Evolutionary conservation across 1,284 basidiomycete genomes (phyloP).

Genomic region (Veloboletus limbatus): DNA sequence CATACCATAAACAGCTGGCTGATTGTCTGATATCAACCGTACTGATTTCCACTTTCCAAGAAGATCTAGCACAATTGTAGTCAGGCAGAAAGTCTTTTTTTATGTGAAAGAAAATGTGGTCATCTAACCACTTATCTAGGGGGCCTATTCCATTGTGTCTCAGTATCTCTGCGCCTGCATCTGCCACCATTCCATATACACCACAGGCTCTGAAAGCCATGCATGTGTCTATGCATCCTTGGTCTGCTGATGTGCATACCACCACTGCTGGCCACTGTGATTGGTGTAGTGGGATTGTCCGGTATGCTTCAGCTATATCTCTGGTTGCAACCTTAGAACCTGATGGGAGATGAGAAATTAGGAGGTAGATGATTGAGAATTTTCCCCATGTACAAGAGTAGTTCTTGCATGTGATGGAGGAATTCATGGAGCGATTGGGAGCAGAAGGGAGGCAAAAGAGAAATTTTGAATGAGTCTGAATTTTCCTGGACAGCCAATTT

Average conservation of each 20-base stretch:
- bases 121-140: constrained; percentile 4
- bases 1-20: too few species aligned
- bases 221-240: constrained; percentile 1
- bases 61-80: too few species aligned
- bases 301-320: constrained; percentile 1
- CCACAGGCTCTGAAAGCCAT: constrained; percentile 29
- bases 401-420: fast-evolving
- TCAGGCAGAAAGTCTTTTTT: background rate
- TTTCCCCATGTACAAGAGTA: constrained; percentile 1
- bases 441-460: background rate
- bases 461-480: constrained; percentile 6
- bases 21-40: too few species aligned
- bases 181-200: constrained; percentile 31
- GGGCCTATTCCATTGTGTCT: background rate
- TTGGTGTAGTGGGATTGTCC: background rate
- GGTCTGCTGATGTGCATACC: background rate
- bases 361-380: background rate
- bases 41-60: too few species aligned
- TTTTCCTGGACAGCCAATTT: background rate
- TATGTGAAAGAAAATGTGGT: constrained; percentile 5
- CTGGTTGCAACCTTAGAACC: background rate
- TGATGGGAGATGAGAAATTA: background rate
- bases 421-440: background rate
- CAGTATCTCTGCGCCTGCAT: constrained; percentile 22
- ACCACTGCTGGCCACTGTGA: constrained; percentile 1